These are phyloP conservation scores for Aspergillus japonicus DNA, from an alignment of 2,329 filamentous ascomycete species.

Conservation along the genomic window DNA sequence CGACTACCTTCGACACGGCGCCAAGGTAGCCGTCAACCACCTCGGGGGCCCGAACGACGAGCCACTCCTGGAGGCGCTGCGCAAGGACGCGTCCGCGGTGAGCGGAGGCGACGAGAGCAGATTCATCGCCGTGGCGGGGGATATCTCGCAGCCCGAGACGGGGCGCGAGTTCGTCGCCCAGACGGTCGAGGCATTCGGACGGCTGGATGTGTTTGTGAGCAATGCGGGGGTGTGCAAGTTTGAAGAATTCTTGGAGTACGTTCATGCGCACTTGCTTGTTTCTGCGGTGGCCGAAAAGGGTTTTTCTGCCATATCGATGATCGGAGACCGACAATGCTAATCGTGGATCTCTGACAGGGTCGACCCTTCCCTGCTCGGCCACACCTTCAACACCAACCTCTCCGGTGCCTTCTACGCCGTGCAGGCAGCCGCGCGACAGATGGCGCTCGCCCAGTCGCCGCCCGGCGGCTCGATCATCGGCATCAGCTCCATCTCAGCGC, in stretches of 20 bases:
- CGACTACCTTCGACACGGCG: constrained; percentile 74
- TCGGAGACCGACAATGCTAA: too few relatives aligned
- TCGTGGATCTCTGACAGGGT: constrained; percentile 47
- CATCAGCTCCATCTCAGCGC: constrained; percentile 42
- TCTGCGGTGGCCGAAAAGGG: not conserved
- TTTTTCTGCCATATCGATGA: not conserved
- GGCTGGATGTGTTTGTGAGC: constrained; percentile 76
- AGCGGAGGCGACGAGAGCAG: constrained; percentile 26
- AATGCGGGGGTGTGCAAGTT: constrained; percentile 90
- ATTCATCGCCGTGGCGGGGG: constrained; percentile 70
- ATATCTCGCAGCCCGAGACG: constrained; percentile 73
- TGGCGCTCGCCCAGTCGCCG: constrained; percentile 69
- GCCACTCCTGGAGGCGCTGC: constrained; percentile 30
- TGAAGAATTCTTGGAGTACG: constrained; percentile 74
- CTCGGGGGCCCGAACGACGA: constrained; percentile 51
- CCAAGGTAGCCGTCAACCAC: constrained; percentile 77
- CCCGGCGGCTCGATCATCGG: constrained; percentile 72
- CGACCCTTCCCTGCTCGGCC: constrained; percentile 65
- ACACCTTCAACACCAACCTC: constrained; percentile 77
- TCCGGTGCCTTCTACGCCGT: constrained; percentile 84
- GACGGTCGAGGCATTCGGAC: constrained; percentile 56
- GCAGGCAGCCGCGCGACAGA: constrained; percentile 80
- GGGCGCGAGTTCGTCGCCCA: constrained; percentile 65
- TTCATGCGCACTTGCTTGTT: constrained; percentile 1
- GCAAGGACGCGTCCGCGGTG: constrained; percentile 30